Evolutionary conservation across 2,329 filamentous ascomycete species (phyloP), one percentile per base, ranked within the genome.

Genomic region (Neobulgaria alba): DNA sequence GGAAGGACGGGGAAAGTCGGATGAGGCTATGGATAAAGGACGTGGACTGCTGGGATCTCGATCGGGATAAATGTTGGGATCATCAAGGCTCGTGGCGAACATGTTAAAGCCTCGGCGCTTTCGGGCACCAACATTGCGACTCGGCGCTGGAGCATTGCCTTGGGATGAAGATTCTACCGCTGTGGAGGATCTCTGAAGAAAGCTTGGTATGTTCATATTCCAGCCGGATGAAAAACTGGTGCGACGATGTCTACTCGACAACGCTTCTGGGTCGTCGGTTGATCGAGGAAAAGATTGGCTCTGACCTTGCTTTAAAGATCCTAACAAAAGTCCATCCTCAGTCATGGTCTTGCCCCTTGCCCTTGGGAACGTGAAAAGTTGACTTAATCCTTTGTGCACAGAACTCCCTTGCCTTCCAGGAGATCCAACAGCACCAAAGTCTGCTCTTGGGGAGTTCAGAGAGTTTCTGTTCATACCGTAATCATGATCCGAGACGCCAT

Each of bases 241-340:
- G 29, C 73, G 69, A 17, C 76, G 75, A 36, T 47, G 43, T 61
- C 65, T 75, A 59, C 58, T 75, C 47, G 55, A 68, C 58, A 63
- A 62, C 47, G 57, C 65, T 55, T 72, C 82, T 14, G 59, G 61
- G 10, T 78, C 77, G 16, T 74, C 83, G 46, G 63, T 63, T 45
- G 72, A 71, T 14, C 74, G 67, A 4, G 85, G 85, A 50, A 92
- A 77, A 0, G 85, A 90, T 56, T 86, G 83, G 53, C 83, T 88
- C 57, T 90, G 83, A 0, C 75, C 73, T 20, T 75, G 64, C 55
- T 85, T 85, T 10, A 89, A 65, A 15, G 73, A 78, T 1, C 85
- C 85, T 5, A 88, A 62, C 1, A 73, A 67, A 4, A 79, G 80
- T 0, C 80, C 79, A 20, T 77, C 71, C 20, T 75, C 73, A 7